Base-by-base conservation (phyloP, 2,329 filamentous ascomycete genomes). In the Cytospora paraplurivora region DNA sequence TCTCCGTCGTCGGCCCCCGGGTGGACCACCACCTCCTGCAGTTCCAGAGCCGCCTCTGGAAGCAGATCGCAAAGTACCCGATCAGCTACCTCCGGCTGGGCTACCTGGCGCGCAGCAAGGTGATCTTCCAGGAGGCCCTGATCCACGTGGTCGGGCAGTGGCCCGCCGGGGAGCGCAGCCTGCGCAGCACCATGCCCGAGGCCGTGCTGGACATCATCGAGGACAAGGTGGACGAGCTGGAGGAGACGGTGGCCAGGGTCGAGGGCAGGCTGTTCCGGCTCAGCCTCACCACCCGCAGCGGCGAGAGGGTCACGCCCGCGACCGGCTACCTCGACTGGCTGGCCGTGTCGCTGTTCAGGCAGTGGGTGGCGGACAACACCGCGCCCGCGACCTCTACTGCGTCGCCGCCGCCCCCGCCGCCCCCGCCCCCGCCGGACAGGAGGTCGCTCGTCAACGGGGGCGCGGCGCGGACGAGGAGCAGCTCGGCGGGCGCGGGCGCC, bases 61-160 rank as follows among this genome's bases (percentile, higher is more conserved):
- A 95, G 76, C 94, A 97, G 76, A 96, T 97, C 67, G 93, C 93
- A 59, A 97, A 97, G 76, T 97, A 97, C 73, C 93, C 94, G 13
- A 91, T 95, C 55, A 93, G 88, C 65, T 98, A 97, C 73, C 85
- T 97, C 55, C 93, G 93, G 63, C 84, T 98, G 1, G 93, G 93
- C 44, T 97, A 93, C 71, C 83, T 97, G 50, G 89, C 93, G 10
- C 87, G 91, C 52, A 93, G 89, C 71, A 90, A 90, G 68, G 88
- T 93, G 68, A 93, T 93, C 58, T 93, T 93, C 71, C 87, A 90
- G 68, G 90, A 98, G 78, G 92, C 93, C 0, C 82, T 98, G 56
- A 91, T 97, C 59, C 94, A 98, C 71, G 92, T 97, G 0, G 93
- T 97, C 0, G 94, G 94, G 3, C 92, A 96, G 74, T 98, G 94